phyloP scores from a whole-genome alignment of 805 yeast species.

The Naumovozyma baii region DNA sequence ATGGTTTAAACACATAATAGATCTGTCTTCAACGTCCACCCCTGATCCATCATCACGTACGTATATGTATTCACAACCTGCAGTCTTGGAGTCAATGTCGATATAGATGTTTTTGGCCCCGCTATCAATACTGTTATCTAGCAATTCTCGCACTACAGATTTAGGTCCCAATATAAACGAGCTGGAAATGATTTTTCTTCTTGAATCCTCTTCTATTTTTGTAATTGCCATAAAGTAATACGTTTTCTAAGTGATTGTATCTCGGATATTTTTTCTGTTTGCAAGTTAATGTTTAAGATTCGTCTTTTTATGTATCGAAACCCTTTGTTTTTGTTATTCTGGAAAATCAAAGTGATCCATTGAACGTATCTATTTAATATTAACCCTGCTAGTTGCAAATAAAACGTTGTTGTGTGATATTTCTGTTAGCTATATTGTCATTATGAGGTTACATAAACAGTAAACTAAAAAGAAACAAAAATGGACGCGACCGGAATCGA shows the following conservation, averaged over 20 bases:
- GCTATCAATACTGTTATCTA: constrained; percentile 36
- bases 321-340: too few relatives aligned
- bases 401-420: too few relatives aligned
- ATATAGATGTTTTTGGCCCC: constrained; percentile 26
- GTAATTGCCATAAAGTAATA: constrained; percentile 17
- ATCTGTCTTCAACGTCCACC: constrained; percentile 23
- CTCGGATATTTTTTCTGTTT: too few relatives aligned
- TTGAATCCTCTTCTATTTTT: constrained; percentile 8
- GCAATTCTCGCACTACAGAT: constrained; percentile 33
- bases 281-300: too few relatives aligned
- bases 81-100: constrained; percentile 33
- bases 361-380: too few relatives aligned
- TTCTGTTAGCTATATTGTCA: too few relatives aligned
- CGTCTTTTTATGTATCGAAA: too few relatives aligned
- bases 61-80: constrained; percentile 28
- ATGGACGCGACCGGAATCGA: constrained; percentile 70
- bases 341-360: too few relatives aligned
- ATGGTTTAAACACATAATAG: constrained; percentile 30
- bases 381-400: too few relatives aligned
- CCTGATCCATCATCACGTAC: constrained; percentile 39
- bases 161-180: constrained; percentile 30
- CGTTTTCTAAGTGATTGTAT: too few relatives aligned
- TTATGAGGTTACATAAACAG: too few relatives aligned
- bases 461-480: too few relatives aligned
- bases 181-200: constrained; percentile 15